Conservation (phyloP, 805 yeast genomes). For the Ogataea salicorniae region DNA sequence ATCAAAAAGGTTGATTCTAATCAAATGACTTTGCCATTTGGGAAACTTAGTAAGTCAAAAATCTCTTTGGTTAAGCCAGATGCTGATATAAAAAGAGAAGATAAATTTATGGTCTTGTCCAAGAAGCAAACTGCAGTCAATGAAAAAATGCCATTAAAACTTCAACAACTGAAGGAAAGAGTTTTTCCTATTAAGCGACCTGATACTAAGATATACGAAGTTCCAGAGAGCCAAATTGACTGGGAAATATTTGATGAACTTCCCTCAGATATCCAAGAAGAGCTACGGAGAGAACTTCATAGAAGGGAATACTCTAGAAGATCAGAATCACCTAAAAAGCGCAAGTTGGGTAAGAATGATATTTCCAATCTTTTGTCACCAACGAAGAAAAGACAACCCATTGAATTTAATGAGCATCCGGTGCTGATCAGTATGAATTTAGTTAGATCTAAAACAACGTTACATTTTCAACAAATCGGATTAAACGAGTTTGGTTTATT, state of each 20-base stretch:
- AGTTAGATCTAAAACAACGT: constrained; percentile 4
- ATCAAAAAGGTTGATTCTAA: constrained; percentile 15
- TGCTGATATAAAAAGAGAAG: neutral
- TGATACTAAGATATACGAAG: neutral
- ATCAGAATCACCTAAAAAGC: constrained; percentile 21
- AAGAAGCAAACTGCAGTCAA: constrained; percentile 4
- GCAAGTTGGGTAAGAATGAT: constrained; percentile 10
- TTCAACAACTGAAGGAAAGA: neutral
- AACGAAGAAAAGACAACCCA: neutral
- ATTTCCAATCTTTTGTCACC: constrained; percentile 11
- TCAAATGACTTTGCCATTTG: constrained; percentile 33
- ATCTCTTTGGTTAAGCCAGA: neutral
- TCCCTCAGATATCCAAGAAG: constrained; percentile 62
- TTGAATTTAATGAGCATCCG: neutral
- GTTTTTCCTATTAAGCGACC: too few species aligned
- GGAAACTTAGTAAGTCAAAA: constrained; percentile 6
- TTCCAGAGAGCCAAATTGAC: constrained; percentile 39
- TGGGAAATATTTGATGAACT: constrained; percentile 58
- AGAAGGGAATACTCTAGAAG: constrained; percentile 31
- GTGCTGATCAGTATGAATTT: constrained; percentile 6
- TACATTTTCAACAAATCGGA: constrained; percentile 23
- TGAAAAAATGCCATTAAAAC: too few species aligned
- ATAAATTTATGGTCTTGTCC: neutral
- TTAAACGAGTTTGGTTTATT: constrained; percentile 12
- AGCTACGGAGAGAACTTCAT: constrained; percentile 48